Percentiles rank a stretch among this genome's conserved stretches.
phyloP scores from a whole-genome alignment of 441 rosid species.

The Omphalea diandra region DNA sequence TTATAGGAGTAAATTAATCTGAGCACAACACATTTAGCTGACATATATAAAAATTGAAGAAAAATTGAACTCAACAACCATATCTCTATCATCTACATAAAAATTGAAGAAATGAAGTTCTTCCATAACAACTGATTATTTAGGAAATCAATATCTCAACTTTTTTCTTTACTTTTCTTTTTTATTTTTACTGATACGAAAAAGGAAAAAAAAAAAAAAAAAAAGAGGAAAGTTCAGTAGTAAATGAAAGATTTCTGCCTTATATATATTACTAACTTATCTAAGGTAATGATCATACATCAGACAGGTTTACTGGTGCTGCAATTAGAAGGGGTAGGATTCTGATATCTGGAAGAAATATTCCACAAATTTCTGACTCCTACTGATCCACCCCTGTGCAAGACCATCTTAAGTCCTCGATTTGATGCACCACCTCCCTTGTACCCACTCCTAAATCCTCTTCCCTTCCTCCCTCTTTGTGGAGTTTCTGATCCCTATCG shows the following conservation, averaged over 20 bases:
- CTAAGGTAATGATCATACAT: background rate
- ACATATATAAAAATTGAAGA: too few species aligned
- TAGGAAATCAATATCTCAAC: too few species aligned
- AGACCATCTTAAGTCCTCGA: background rate
- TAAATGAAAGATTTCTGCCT: background rate
- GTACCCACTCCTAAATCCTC: conserved; percentile 11
- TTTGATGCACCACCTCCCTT: background rate
- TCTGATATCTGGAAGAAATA: background rate
- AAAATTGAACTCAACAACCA: background rate
- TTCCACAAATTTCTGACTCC: conserved; percentile 11
- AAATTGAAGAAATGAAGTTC: background rate
- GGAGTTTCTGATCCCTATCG: background rate
- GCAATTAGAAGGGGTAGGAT: background rate
- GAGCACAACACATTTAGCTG: too few species aligned
- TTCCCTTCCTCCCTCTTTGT: conserved; percentile 2
- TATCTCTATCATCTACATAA: background rate
- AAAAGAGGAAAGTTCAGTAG: background rate
- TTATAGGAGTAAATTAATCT: too few species aligned
- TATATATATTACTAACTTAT: background rate
- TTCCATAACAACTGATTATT: too few species aligned
- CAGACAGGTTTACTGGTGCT: background rate
- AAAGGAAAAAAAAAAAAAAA: too few species aligned
- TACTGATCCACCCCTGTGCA: conserved; percentile 15
- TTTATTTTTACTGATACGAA: too few species aligned
- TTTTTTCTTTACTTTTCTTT: too few species aligned